Evolutionary conservation across 257 asterid genomes (phyloP), one percentile per base, ranked within the genome.

Genomic region (Lavandula angustifolia): DNA sequence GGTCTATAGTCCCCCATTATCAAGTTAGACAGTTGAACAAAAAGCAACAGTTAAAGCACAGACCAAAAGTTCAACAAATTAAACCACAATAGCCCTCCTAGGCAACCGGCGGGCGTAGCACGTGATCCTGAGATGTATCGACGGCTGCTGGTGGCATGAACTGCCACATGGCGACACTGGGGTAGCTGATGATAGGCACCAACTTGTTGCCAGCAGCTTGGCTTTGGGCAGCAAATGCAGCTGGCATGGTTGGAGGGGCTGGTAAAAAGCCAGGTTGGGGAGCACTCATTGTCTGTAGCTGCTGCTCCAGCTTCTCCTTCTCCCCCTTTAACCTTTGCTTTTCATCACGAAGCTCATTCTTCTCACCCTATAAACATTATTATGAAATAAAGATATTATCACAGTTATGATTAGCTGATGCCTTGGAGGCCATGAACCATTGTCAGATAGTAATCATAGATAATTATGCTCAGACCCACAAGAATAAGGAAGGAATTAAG

Each of bases 121-220:
- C 95, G n/a, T 92, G 98, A 74, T 92, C 98, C 84, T 89, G 94
- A 37, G 97, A 92, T 5, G 98, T 92, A 71, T 89, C 98, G 14
- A 92, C 95, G 46, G 96, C 88, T 33, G 96, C 95, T 48, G 98
- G 98, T 8, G 98, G 97, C 97, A 92, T 79, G 84, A 89, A 92
- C 72, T 89, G 98, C 98, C 98, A 92, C 97, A 92, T 92, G 22
- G 96, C 94, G 3, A 85, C 88, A n/a, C 97, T 96, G 6, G 98
- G 98, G 76, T 92, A 87, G 51, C 95, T 80, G 78, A 89, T 79
- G 71, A 92, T 63, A 0, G 98, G 97, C 59, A 92, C 91, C 84
- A 89, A 38, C 73, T 92, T 92, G 87, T 82, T 87, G 68, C 89
- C 96, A 4, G 76, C 65, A 18, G 79, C 84, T 76, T 82, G 95